phyloP scores from a whole-genome alignment of 495 filamentous ascomycete species.

The Hypomontagnella submonticulosa region DNA sequence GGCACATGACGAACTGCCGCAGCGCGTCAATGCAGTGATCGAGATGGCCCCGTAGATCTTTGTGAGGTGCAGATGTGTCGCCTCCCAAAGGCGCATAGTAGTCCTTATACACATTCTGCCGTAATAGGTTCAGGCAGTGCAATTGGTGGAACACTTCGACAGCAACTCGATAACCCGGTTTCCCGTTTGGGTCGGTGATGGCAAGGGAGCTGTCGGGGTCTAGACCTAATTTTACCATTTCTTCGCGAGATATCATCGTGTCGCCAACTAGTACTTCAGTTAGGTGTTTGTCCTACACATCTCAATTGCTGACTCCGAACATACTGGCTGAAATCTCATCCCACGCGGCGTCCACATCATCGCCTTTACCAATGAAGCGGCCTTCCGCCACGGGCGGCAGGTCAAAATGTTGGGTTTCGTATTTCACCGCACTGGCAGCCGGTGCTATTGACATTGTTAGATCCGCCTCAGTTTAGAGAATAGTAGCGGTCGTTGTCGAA shows the following conservation, averaged over 20 bases:
- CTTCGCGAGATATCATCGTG: constrained; percentile 62
- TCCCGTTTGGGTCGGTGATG: constrained; percentile 62
- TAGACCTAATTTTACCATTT: constrained; percentile 59
- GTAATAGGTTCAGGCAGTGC: constrained; percentile 63
- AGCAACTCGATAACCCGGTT: constrained; percentile 62
- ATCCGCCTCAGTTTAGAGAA: neutral
- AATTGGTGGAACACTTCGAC: constrained; percentile 69
- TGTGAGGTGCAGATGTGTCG: constrained; percentile 46
- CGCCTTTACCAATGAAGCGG: constrained; percentile 56
- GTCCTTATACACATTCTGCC: constrained; percentile 61
- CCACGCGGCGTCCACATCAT: constrained; percentile 58
- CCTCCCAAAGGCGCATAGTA: constrained; percentile 58
- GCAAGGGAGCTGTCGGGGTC: constrained; percentile 55
- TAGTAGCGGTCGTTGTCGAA: neutral
- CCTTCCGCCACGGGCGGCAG: constrained; percentile 53
- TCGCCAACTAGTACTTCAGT: constrained; percentile 52
- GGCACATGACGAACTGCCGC: constrained; percentile 62
- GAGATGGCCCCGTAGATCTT: constrained; percentile 48
- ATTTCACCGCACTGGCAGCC: constrained; percentile 57
- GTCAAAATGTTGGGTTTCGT: constrained; percentile 57
- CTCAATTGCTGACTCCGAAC: constrained; percentile 14
- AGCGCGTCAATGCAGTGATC: constrained; percentile 65
- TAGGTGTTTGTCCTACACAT: neutral
- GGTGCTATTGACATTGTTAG: constrained; percentile 52
- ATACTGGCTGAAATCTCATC: constrained; percentile 58